Evolutionary conservation across 2,329 filamentous ascomycete species (phyloP).

Genomic region (Fusarium gaditjirri): DNA sequence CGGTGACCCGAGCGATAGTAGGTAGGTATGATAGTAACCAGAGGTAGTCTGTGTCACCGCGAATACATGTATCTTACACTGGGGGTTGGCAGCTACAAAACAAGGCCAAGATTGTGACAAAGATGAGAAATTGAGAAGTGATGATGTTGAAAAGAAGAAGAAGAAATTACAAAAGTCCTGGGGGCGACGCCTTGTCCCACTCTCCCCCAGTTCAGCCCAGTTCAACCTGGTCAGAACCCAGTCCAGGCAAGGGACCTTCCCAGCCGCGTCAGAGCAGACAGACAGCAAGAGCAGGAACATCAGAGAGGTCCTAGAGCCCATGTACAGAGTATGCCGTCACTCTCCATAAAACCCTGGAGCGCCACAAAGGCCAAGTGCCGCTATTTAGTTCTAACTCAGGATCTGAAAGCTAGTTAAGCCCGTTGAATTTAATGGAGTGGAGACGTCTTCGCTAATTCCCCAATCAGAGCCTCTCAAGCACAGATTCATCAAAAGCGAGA

Average conservation of each 20-base stretch:
- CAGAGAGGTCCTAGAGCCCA: constrained; percentile 18
- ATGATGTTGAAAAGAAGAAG: constrained; percentile 6
- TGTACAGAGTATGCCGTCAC: constrained; percentile 44
- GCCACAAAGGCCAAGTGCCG: constrained; percentile 36
- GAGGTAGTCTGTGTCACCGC: constrained; percentile 13
- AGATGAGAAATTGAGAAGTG: constrained; percentile 18
- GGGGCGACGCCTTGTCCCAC: constrained; percentile 26
- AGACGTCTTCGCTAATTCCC: background rate
- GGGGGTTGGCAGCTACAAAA: background rate
- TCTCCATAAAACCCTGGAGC: constrained; percentile 29
- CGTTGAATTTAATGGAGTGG: constrained; percentile 6
- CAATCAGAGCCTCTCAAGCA: background rate
- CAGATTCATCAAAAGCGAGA: constrained; percentile 16
- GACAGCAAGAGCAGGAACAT: background rate
- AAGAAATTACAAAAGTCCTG: constrained; percentile 10
- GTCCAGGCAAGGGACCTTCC: background rate
- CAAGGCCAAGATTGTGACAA: background rate
- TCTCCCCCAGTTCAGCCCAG: background rate
- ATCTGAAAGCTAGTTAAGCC: constrained; percentile 9
- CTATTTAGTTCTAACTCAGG: constrained; percentile 29
- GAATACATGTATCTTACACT: background rate
- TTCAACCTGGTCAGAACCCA: background rate
- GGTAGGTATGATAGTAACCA: background rate
- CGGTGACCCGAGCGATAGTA: background rate
- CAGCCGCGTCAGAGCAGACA: background rate